These are phyloP conservation scores for Avicennia marina DNA, from an alignment of 257 asterid species.

Conservation along the genomic window DNA sequence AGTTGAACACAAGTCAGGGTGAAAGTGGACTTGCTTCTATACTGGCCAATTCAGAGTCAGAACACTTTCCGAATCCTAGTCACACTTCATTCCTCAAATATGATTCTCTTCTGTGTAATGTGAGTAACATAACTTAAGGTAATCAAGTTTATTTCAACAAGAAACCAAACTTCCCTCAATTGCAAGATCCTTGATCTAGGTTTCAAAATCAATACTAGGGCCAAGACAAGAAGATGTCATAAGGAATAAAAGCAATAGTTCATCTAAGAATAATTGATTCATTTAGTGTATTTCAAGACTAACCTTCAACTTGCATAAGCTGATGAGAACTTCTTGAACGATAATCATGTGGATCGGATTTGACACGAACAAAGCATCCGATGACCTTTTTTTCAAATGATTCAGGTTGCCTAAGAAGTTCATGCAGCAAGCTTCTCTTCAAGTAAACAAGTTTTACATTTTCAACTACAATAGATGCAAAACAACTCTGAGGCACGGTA, in stretches of 20 bases:
- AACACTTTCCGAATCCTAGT: no score
- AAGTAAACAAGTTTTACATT: constrained; percentile 73
- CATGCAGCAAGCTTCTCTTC: constrained; percentile 55
- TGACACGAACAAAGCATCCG: constrained; percentile 67
- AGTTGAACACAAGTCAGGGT: no score
- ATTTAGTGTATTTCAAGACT: constrained; percentile 18
- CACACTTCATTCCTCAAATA: no score
- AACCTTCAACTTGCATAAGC: constrained; percentile 82
- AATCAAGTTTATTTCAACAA: not conserved
- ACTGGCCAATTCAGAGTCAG: no score
- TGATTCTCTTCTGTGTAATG: no score
- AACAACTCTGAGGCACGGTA: constrained; percentile 29
- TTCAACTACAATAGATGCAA: constrained; percentile 55
- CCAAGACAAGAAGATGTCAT: not conserved
- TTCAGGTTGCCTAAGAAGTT: constrained; percentile 51
- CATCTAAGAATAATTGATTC: constrained; percentile 8
- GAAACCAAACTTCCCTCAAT: not conserved
- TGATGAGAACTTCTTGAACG: constrained; percentile 35
- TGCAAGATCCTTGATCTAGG: constrained; percentile 3
- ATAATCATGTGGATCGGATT: constrained; percentile 41
- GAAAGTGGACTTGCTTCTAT: no score
- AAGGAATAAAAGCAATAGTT: constrained; percentile 16
- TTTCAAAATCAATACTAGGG: not conserved
- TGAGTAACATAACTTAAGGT: not conserved
- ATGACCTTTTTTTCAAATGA: constrained; percentile 56